Base-by-base conservation (phyloP, 2,329 filamentous ascomycete genomes). In the Pseudopithomyces maydicus region DNA sequence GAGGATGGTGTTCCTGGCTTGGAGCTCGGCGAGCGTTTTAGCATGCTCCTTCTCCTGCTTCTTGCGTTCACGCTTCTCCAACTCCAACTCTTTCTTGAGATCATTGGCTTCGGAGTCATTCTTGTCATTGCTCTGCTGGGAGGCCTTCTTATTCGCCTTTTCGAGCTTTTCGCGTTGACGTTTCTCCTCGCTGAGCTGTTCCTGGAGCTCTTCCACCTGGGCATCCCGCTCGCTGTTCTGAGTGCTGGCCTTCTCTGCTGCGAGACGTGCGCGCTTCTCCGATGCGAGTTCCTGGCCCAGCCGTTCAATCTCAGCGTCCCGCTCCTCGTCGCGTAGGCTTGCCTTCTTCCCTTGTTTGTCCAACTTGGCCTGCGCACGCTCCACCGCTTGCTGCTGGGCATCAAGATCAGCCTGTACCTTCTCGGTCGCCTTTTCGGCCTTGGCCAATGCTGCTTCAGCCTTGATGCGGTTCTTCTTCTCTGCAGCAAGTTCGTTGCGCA, bases 1-100 rank as follows among this genome's bases (percentile, higher is more conserved):
- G 0, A 92, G 80, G 12, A 86, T 81, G 4, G 87, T 82, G 51
- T 84, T 86, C 60, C 88, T 83, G 6, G 82, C 82, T 43, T 89
- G 85, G 45, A 84, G 84, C 59, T 90, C 87, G 3, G 82, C 79
- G 7, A 86, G 73, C 14, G 84, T 83, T 59, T 85, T 84, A 52
- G 86, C 82, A 36, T 73, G 75, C 32, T 82, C 80, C 55, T 80
- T 81, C 67, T 86, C 84, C 23, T 75, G 74, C 63, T 77, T 84
- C 54, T 84, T 77, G 17, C 79, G 80, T 52, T 83, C 81, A 44
- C 80, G 79, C 63, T 79, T 79, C 68, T 84, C 81, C 50, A 78
- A 79, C 15, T 78, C 74, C 14, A 87, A 70, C 59, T 85, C 80
- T 51, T 78, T 78, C 59, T 78, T 78, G 15, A 85, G 68, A 52